Percentiles rank a stretch among this genome's conserved stretches.
Conservation (phyloP, 2,329 filamentous ascomycete species). For the Aurifilum marmelostoma region DNA sequence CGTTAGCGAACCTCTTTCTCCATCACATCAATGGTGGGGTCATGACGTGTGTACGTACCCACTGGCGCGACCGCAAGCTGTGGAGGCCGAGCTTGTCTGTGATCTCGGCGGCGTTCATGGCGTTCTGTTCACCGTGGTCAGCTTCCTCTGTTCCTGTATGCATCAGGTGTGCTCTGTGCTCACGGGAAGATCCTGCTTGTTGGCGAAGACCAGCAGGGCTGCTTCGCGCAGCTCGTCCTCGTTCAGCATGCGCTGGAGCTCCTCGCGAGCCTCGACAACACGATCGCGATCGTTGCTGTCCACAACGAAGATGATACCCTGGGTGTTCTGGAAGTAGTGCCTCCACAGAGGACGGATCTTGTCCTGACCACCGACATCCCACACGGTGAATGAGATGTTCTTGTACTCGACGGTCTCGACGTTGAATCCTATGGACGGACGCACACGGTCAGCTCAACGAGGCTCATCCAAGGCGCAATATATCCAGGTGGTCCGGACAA, state of each 20-base stretch:
- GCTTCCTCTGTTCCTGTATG: conserved; percentile 22
- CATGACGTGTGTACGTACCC: conserved; percentile 70
- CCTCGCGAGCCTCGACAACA: conserved; percentile 94
- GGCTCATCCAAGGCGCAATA: conserved; percentile 8
- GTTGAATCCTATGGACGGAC: conserved; percentile 76
- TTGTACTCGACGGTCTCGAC: conserved; percentile 99
- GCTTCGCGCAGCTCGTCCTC: conserved; percentile 98
- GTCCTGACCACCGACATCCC: conserved; percentile 99
- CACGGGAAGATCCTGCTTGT: conserved; percentile 99
- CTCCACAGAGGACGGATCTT: conserved; percentile 99
- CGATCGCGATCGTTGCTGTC: conserved; percentile 98
- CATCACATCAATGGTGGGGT: neutral
- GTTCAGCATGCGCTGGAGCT: conserved; percentile 97
- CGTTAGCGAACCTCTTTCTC: conserved; percentile 25
- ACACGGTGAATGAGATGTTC: conserved; percentile 99
- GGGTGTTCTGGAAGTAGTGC: conserved; percentile 99
- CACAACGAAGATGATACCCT: conserved; percentile 99
- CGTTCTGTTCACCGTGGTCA: conserved; percentile 67
- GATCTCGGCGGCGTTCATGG: conserved; percentile 99
- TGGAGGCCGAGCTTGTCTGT: conserved; percentile 99
- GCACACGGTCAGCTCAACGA: conserved; percentile 32
- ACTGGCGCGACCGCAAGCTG: conserved; percentile 96
- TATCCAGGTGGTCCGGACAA: neutral
- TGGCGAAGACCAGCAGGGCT: conserved; percentile 95
- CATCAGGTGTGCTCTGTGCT: conserved; percentile 40